phyloP scores from a whole-genome alignment of 331 rosid species.

The Pyrus hybrid region DNA sequence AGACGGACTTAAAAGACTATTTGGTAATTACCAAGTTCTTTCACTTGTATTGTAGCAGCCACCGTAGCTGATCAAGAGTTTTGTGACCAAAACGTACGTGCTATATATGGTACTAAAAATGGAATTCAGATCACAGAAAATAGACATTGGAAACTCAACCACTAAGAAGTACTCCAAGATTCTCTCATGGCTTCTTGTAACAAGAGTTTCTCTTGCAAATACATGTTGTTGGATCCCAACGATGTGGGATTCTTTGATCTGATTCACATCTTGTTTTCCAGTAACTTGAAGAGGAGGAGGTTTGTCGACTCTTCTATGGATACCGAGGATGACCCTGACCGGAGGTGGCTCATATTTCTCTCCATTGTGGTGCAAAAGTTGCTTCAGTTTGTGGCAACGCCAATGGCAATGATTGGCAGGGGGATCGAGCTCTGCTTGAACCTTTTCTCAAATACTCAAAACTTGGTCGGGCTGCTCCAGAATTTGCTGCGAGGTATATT shows the following conservation, averaged over 20 bases:
- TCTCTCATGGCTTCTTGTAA: background rate
- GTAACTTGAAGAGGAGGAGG: conserved; percentile 14
- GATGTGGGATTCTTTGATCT: conserved; percentile 19
- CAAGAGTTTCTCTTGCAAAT: conserved; percentile 9
- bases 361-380: conserved; percentile 46
- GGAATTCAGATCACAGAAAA: background rate
- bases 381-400: conserved; percentile 24
- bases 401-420: conserved; percentile 33
- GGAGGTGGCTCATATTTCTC: conserved; percentile 46
- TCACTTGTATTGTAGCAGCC: background rate
- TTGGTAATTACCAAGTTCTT: background rate
- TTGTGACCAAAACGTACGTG: background rate
- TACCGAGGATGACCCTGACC: conserved; percentile 17
- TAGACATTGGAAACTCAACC: background rate
- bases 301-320: conserved; percentile 33
- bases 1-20: background rate
- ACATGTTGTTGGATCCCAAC: conserved; percentile 15
- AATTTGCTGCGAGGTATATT: conserved; percentile 39
- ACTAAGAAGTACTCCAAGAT: background rate
- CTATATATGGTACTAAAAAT: background rate
- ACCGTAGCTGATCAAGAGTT: background rate
- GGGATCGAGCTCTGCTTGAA: conserved; percentile 34
- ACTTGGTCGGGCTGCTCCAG: conserved; percentile 14
- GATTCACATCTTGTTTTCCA: conserved; percentile 12
- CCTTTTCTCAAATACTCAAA: conserved; percentile 31